A percentile compares a stretch with the other conserved stretches of the same genome.
Evolutionary conservation across 176 grass and related monocot genomes (phyloP).

Genomic region (Puya raimondii): DNA sequence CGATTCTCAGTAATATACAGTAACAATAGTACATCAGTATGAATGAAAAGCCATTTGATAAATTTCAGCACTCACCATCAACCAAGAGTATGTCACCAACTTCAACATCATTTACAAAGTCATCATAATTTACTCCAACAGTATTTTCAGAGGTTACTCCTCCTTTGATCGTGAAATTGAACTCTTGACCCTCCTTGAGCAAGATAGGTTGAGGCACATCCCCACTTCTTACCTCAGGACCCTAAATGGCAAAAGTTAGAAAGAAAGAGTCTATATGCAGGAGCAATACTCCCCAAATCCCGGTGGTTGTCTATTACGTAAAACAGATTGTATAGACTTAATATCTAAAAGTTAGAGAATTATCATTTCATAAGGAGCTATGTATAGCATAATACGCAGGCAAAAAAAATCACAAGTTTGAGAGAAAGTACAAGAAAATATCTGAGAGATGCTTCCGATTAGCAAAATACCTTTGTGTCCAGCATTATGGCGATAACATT

Average conservation of each 20-base stretch:
- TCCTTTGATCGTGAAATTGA: constrained; percentile 93
- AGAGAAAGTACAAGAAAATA: neutral
- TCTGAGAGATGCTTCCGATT: neutral
- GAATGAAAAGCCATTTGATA: constrained; percentile 7
- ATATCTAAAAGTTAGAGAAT: no score
- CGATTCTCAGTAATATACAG: neutral
- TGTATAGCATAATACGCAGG: neutral
- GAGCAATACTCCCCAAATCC: no score
- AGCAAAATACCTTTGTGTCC: constrained; percentile 75
- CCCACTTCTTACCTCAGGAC: constrained; percentile 98
- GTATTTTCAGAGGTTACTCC: constrained; percentile 68
- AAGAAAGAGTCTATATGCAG: no score
- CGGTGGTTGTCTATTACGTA: no score
- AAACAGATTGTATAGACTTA: no score
- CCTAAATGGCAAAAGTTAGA: constrained; percentile 32
- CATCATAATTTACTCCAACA: constrained; percentile 95
- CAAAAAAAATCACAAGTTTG: neutral
- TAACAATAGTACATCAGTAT: neutral
- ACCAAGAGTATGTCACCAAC: constrained; percentile 79
- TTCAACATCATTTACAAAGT: constrained; percentile 97
- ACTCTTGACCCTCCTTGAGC: constrained; percentile 76
- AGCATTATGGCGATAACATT: constrained; percentile 89
- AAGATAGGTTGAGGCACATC: constrained; percentile 82
- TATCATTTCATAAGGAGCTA: neutral
- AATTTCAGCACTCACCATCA: constrained; percentile 65